Evolutionary conservation across 164 flowering plant species (phyloP), one percentile per base, ranked within the genome.

Genomic region (Cinnamomum micranthum): DNA sequence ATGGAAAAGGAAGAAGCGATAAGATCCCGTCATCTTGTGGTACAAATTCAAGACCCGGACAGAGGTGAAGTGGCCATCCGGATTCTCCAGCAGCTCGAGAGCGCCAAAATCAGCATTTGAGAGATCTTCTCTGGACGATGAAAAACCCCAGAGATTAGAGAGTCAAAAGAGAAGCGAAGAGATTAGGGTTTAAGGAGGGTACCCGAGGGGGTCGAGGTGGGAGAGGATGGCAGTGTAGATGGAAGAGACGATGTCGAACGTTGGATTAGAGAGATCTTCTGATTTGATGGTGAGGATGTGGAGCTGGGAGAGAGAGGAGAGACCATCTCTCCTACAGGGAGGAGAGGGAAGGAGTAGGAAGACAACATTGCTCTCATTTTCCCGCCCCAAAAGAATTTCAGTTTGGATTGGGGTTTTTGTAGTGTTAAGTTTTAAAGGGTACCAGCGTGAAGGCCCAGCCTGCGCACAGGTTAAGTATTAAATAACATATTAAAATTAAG

Each of bases 61-160:
- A 0, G 99, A 90, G 2, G 86, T 87, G 0, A 73, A 75, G 65
- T 88, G 91, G 64, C 74, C 73, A 31, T 95, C 97, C 6, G 98
- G 98, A 74, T 92, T 88, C 84, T 92, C 99, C 33, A 95, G 80
- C 73, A 80, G 87, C 82, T 85, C 94, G 68, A 95, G 77, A 17
- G 89, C 96, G 6, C 70, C 79, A 65, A 93, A 95, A 74, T 90
- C 94, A 27, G 87, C 77, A 71, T 90, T 94, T 50, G 80, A 91
- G 31, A 82, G 75, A 72, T 93, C 95, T 14, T 92, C 97, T 83
- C 99, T 91, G 82, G 75, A 76, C 10, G 4, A 11, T 47, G 20
- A 11, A 73, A 67, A 22, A 47, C 23, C 67, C 22, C 50, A 20
- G 25, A 41, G 25, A 70, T 23, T 20, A 11, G 22, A 9, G 51